These are phyloP conservation scores for Apium graveolens DNA, from an alignment of 129 eudicot species.

Conservation along the genomic window DNA sequence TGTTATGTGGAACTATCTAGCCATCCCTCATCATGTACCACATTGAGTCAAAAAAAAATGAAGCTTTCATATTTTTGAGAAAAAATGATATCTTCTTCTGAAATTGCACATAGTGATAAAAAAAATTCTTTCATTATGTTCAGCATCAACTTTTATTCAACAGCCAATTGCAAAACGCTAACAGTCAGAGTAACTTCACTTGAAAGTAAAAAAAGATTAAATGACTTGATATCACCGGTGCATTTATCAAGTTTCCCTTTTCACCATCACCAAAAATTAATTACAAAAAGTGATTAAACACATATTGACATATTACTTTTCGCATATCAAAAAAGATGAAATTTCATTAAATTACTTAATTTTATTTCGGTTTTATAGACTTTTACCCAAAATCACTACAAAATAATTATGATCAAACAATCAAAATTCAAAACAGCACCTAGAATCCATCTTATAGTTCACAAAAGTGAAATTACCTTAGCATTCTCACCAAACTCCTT, in stretches of 20 bases:
- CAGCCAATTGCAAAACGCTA: not conserved
- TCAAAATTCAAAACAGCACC: not conserved
- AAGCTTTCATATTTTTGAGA: not conserved
- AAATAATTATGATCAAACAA: not conserved
- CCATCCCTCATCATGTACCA: not conserved
- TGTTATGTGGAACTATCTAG: not conserved
- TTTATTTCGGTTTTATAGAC: no score
- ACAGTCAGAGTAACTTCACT: not conserved
- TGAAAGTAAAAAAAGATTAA: not conserved
- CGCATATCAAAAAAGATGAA: not conserved
- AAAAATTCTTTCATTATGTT: not conserved
- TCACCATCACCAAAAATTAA: not conserved
- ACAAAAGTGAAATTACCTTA: conserved; percentile 34
- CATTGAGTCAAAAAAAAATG: not conserved
- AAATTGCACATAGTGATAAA: not conserved
- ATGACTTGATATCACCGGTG: not conserved
- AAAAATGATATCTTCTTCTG: not conserved
- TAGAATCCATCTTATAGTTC: not conserved
- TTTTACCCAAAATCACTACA: not conserved
- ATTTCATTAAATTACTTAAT: not conserved
- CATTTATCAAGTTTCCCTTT: not conserved
- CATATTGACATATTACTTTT: not conserved
- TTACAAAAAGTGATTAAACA: not conserved
- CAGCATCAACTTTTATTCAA: not conserved
- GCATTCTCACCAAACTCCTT: conserved; percentile 85